Percentiles rank a stretch among this genome's conserved stretches.
phyloP scores from a whole-genome alignment of 441 rosid species.

The Omphalea diandra region DNA sequence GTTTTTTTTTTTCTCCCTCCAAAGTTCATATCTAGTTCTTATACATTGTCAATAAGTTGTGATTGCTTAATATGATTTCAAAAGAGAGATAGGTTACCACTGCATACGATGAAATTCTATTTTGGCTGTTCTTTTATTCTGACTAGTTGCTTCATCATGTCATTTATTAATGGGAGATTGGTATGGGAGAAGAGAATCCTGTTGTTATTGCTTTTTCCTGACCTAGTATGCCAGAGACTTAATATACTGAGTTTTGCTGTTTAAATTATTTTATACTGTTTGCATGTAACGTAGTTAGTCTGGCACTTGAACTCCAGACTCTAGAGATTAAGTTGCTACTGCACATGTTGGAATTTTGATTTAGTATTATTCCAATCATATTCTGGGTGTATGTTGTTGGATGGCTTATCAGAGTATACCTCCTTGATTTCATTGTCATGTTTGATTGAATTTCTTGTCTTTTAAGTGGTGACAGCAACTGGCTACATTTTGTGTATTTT shows the following conservation, averaged over 20 bases:
- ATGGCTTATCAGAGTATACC: background rate
- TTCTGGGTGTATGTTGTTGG: background rate
- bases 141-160: background rate
- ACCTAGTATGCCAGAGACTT: background rate
- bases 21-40: background rate
- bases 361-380: background rate
- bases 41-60: background rate
- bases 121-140: background rate
- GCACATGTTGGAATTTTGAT: background rate
- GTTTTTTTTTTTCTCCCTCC: conserved; percentile 5
- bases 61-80: background rate
- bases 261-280: background rate
- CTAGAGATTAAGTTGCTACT: background rate
- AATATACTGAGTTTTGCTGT: background rate
- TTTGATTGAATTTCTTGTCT: background rate
- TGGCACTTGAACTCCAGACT: background rate
- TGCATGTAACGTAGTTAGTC: background rate
- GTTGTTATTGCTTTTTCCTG: conserved; percentile 1
- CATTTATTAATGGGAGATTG: background rate
- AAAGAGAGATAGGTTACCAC: background rate
- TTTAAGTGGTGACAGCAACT: background rate
- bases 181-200: background rate
- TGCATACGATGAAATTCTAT: background rate
- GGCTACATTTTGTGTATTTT: background rate
- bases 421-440: conserved; percentile 12